Evolutionary conservation across 2,329 filamentous ascomycete genomes (phyloP).

Genomic region (Fusarium papillatum): DNA sequence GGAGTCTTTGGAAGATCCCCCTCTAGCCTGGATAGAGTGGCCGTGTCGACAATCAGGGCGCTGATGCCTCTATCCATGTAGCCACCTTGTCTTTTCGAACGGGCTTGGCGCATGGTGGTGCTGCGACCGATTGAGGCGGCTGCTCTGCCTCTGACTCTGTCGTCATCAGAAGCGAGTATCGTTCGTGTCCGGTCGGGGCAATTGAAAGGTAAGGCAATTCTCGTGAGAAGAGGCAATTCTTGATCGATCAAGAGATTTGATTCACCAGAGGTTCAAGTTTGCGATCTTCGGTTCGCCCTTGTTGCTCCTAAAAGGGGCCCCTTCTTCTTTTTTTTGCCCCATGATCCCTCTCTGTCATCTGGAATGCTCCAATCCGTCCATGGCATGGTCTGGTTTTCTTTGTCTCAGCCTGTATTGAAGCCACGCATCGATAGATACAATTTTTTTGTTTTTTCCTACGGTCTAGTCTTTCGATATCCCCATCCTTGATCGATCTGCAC

Average conservation of each 20-base stretch:
- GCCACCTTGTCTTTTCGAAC: neutral
- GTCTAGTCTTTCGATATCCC: neutral
- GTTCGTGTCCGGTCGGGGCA: neutral
- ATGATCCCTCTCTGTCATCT: neutral
- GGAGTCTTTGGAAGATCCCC: neutral
- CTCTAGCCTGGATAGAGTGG: neutral
- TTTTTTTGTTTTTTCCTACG: neutral
- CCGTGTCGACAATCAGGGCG: neutral
- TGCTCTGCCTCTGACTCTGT: neutral
- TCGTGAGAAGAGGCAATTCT: neutral
- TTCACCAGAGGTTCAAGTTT: neutral
- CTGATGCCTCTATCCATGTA: neutral
- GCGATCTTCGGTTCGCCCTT: neutral
- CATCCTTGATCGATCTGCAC: neutral
- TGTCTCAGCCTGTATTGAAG: conserved; percentile 1
- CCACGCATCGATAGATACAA: neutral
- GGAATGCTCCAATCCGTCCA: neutral
- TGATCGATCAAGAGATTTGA: neutral
- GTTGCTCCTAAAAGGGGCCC: neutral
- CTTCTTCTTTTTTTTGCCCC: neutral
- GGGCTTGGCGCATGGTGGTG: neutral
- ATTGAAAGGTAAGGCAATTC: neutral
- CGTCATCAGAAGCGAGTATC: neutral
- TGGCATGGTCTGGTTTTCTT: neutral
- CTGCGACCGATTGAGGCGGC: neutral